Conservation (phyloP, 495 filamentous ascomycete species). For the Tuber magnatum region DNA sequence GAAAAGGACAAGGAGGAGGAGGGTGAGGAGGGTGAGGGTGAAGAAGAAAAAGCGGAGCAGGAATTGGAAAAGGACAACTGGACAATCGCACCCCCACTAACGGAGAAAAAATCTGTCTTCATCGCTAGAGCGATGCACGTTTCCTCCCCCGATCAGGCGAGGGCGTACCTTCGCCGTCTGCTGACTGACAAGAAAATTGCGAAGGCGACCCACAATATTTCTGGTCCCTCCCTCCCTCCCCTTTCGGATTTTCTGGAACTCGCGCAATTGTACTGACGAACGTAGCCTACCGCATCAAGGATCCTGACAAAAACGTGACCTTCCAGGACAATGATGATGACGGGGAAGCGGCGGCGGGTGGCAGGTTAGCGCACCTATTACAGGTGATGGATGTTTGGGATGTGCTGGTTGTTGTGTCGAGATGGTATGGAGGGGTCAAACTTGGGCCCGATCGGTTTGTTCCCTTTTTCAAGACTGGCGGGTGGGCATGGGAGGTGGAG, state of each 20-base stretch:
- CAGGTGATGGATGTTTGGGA: constrained; percentile 93
- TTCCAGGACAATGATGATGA: constrained; percentile 94
- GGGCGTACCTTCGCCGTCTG: constrained; percentile 61
- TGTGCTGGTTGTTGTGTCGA: constrained; percentile 82
- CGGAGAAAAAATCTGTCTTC: constrained; percentile 84
- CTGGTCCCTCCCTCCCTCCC: constrained; percentile 41
- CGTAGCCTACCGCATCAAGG: constrained; percentile 52
- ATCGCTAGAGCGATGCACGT: constrained; percentile 67
- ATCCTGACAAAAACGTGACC: constrained; percentile 44
- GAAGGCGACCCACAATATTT: constrained; percentile 86
- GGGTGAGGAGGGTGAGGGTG: constrained; percentile 20
- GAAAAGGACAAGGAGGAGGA: constrained; percentile 26
- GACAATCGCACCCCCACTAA: constrained; percentile 61
- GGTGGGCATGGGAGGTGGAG: background rate
- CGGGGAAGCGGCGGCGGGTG: constrained; percentile 89
- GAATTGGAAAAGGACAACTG: constrained; percentile 46
- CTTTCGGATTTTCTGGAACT: background rate
- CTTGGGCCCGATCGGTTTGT: constrained; percentile 67
- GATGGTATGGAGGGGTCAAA: constrained; percentile 90
- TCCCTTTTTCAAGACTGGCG: background rate
- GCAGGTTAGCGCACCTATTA: constrained; percentile 76
- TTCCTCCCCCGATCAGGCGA: constrained; percentile 59
- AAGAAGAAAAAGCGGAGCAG: constrained; percentile 18
- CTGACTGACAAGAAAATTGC: constrained; percentile 75
- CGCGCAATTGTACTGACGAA: background rate